Evolutionary conservation across 148 eudicot species (phyloP).

Genomic region (Linanthus parryae): DNA sequence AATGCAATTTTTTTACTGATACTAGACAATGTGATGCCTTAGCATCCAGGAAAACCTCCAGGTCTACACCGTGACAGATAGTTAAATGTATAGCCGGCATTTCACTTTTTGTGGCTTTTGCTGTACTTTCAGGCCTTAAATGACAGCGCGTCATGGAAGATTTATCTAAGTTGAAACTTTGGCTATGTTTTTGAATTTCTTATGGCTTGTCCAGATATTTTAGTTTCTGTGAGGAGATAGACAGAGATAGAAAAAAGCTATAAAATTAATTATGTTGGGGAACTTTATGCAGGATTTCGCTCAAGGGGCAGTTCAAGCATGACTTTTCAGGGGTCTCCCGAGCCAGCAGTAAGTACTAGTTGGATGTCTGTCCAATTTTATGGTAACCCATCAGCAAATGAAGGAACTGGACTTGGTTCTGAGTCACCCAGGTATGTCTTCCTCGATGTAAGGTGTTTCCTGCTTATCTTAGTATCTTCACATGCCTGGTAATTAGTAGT

Average conservation of each 20-base stretch:
- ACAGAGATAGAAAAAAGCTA: background rate
- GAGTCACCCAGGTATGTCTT: too few relatives aligned
- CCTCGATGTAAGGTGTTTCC: conserved; percentile 24
- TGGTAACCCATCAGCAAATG: conserved; percentile 26
- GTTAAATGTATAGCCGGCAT: too few relatives aligned
- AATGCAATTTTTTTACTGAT: too few relatives aligned
- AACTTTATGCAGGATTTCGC: conserved; percentile 27
- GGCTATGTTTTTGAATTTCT: background rate
- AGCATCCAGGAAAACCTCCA: too few relatives aligned
- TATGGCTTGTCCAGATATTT: background rate
- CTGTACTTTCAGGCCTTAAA: too few relatives aligned
- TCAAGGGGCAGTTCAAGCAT: conserved; percentile 18
- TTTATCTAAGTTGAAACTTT: background rate
- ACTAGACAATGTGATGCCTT: too few relatives aligned
- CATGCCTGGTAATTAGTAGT: too few relatives aligned
- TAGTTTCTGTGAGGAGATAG: background rate
- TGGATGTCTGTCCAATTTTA: conserved; percentile 29
- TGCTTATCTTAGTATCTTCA: background rate
- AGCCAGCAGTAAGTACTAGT: conserved; percentile 33
- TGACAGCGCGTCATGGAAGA: too few relatives aligned
- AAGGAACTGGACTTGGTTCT: conserved; percentile 19
- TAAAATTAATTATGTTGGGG: background rate
- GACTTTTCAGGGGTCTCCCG: conserved; percentile 37
- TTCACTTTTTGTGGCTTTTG: too few relatives aligned
- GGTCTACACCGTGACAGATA: too few relatives aligned